Evolutionary conservation across 2,329 filamentous ascomycete genomes (phyloP).

Genomic region (Eutypa lata): DNA sequence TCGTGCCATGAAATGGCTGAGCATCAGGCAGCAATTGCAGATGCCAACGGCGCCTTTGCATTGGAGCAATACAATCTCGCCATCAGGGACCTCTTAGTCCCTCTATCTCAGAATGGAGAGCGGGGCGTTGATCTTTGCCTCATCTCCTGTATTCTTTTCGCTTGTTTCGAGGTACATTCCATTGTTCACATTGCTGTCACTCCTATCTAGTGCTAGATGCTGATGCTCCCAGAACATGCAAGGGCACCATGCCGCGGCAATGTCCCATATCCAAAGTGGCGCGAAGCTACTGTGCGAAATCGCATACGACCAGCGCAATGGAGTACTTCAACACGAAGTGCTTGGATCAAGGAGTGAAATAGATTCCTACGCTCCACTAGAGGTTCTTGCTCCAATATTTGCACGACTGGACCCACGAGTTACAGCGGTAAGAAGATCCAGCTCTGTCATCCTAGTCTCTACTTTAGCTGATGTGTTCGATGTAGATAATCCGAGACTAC

Average conservation of each 20-base stretch:
- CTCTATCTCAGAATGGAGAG: background rate
- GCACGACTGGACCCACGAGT: conserved; percentile 1
- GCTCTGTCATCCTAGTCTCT: background rate
- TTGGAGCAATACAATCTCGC: conserved; percentile 6
- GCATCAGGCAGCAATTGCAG: background rate
- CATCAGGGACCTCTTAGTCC: conserved; percentile 3
- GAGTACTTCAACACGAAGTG: background rate
- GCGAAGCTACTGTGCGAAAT: conserved; percentile 4
- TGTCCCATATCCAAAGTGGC: conserved; percentile 2
- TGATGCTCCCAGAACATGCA: conserved; percentile 2
- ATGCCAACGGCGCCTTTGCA: background rate
- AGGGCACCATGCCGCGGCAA: conserved; percentile 2
- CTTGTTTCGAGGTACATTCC: conserved; percentile 2
- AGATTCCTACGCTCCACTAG: conserved; percentile 2
- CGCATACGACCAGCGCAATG: conserved; percentile 1
- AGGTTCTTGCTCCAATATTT: conserved; percentile 2
- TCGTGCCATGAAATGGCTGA: conserved; percentile 1
- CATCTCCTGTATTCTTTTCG: conserved; percentile 5
- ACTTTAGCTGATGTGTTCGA: background rate
- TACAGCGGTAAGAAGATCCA: background rate
- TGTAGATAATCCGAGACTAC: background rate
- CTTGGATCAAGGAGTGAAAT: background rate
- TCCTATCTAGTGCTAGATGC: background rate
- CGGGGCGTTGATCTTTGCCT: conserved; percentile 4
- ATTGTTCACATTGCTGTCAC: background rate